A percentile compares a stretch with the other conserved stretches of the same genome.
Conservation (phyloP, 805 yeast species). For the Kuraishia borneana region DNA sequence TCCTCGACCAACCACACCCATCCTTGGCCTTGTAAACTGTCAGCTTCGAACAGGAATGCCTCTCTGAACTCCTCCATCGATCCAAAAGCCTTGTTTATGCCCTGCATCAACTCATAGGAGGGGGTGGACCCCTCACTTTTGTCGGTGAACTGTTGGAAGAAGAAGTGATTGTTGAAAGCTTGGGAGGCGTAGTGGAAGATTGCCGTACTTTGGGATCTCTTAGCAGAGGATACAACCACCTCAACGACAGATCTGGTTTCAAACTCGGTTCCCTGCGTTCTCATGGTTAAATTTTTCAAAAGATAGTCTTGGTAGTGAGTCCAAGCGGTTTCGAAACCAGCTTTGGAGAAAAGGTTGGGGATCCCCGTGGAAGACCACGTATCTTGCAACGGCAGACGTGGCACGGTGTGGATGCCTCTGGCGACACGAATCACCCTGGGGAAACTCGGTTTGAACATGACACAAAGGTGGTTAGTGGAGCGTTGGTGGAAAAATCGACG, state of each 20-base stretch:
- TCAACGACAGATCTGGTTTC: slow-evolving; percentile 72
- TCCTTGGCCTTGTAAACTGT: slow-evolving; percentile 52
- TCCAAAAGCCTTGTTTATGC: slow-evolving; percentile 26
- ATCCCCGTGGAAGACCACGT: slow-evolving; percentile 37
- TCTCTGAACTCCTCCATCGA: slow-evolving; percentile 39
- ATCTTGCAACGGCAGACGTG: slow-evolving; percentile 33
- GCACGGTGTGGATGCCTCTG: slow-evolving; percentile 51
- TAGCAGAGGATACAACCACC: slow-evolving; percentile 54
- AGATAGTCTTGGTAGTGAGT: slow-evolving; percentile 60
- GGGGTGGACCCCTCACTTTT: background rate
- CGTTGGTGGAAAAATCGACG: too few species aligned
- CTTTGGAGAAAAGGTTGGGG: slow-evolving; percentile 49
- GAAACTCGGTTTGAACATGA: too few species aligned
- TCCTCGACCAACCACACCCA: slow-evolving; percentile 68
- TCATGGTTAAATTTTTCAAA: slow-evolving; percentile 46
- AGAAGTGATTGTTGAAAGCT: slow-evolving; percentile 85
- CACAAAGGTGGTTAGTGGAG: too few species aligned
- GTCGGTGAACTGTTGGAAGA: slow-evolving; percentile 49
- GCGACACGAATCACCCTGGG: background rate
- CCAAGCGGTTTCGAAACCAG: slow-evolving; percentile 74
- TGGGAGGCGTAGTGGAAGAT: slow-evolving; percentile 86
- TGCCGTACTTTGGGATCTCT: slow-evolving; percentile 52
- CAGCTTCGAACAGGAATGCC: slow-evolving; percentile 38
- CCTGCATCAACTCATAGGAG: slow-evolving; percentile 13
- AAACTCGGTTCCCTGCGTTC: slow-evolving; percentile 69